A percentile compares a stretch with the other conserved stretches of the same genome.
These are phyloP conservation scores for Aaosphaeria arxii DNA, from an alignment of 2,329 filamentous ascomycete species.

Conservation along the genomic window DNA sequence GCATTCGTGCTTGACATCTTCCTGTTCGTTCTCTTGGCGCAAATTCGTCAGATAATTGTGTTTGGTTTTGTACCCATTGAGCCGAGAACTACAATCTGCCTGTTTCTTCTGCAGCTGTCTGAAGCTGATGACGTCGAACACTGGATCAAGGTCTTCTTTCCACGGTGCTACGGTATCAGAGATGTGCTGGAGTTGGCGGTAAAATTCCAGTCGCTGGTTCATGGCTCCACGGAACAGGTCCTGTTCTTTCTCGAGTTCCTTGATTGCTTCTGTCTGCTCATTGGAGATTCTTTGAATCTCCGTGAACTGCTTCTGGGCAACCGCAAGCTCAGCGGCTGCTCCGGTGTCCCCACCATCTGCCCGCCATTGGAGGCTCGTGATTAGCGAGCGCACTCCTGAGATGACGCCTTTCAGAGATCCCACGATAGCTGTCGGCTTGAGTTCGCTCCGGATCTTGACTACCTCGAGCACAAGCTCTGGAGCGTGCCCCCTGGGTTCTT, in stretches of 20 bases:
- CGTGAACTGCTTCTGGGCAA: conserved; percentile 63
- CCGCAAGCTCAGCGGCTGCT: conserved; percentile 59
- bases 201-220: conserved; percentile 86
- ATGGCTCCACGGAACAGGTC: conserved; percentile 74
- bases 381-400: conserved; percentile 64
- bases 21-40: conserved; percentile 60
- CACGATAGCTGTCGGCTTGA: conserved; percentile 51
- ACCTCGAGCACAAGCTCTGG: conserved; percentile 63
- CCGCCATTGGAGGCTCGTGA: conserved; percentile 59
- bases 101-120: conserved; percentile 45
- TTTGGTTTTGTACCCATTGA: conserved; percentile 67
- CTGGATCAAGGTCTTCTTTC: conserved; percentile 60
- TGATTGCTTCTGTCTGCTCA: conserved; percentile 52
- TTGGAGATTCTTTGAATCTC: conserved; percentile 53
- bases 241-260: conserved; percentile 64
- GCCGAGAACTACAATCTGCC: conserved; percentile 51
- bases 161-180: conserved; percentile 81
- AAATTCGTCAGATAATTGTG: conserved; percentile 69
- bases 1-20: conserved; percentile 62
- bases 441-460: conserved; percentile 44
- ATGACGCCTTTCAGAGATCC: conserved; percentile 70
- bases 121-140: conserved; percentile 52
- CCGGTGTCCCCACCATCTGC: conserved; percentile 53
- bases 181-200: conserved; percentile 84
- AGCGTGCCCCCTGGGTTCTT: conserved; percentile 65